Conservation (phyloP, 768 basidiomycete genomes). For the Postia placenta region DNA sequence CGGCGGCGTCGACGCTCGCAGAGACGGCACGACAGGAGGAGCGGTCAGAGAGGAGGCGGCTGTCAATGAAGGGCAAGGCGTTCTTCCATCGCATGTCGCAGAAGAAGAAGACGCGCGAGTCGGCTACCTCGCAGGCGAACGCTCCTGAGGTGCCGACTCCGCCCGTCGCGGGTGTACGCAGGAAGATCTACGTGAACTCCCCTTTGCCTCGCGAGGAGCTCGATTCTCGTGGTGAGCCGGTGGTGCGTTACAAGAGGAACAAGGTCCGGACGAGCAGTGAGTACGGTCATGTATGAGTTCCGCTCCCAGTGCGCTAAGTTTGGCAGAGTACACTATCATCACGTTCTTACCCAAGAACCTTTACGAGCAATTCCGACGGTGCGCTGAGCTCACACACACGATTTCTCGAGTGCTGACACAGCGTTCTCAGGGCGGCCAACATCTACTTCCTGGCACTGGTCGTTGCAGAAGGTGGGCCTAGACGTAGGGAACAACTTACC, state of each 20-base stretch:
- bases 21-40: slow-evolving; percentile 80
- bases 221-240: slow-evolving; percentile 69
- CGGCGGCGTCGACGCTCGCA: slow-evolving; percentile 85
- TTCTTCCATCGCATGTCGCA: slow-evolving; percentile 48
- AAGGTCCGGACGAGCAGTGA: slow-evolving; percentile 92
- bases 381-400: background rate
- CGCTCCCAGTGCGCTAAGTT: background rate
- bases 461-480: slow-evolving; percentile 60
- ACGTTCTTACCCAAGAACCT: slow-evolving; percentile 94
- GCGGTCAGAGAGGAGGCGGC: slow-evolving; percentile 53
- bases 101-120: slow-evolving; percentile 38
- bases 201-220: slow-evolving; percentile 60
- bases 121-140: slow-evolving; percentile 20
- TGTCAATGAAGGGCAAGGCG: slow-evolving; percentile 38
- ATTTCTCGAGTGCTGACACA: background rate
- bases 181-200: slow-evolving; percentile 80
- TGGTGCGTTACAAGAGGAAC: slow-evolving; percentile 77
- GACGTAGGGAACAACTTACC: background rate
- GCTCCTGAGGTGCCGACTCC: slow-evolving; percentile 22
- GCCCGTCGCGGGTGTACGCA: slow-evolving; percentile 43
- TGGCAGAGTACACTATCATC: slow-evolving; percentile 78
- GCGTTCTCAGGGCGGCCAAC: slow-evolving; percentile 68
- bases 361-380: slow-evolving; percentile 92
- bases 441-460: slow-evolving; percentile 87
- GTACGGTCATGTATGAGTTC: slow-evolving; percentile 20